Percentiles rank a stretch among this genome's conserved stretches.
These are phyloP conservation scores for Clitocybe nebularis DNA, from an alignment of 1,284 basidiomycete genomes.

Conservation along the genomic window DNA sequence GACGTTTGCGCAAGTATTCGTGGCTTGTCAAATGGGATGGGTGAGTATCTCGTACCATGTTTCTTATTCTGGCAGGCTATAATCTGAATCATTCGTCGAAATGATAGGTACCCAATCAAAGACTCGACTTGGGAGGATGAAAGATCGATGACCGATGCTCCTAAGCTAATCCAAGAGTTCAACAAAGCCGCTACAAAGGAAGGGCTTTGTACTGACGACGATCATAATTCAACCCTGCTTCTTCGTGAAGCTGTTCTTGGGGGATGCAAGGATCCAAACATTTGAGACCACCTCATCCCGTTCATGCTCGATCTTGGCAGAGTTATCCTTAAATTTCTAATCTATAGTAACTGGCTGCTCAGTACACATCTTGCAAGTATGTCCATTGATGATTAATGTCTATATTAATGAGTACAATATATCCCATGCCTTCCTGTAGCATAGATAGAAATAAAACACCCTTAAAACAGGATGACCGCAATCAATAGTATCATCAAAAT, in stretches of 20 bases:
- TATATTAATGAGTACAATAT: not conserved
- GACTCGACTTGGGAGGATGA: constrained; percentile 37
- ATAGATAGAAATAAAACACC: not conserved
- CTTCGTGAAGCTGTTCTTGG: constrained; percentile 28
- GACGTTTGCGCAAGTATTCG: constrained; percentile 14
- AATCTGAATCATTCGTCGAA: constrained; percentile 3
- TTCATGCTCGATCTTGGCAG: too few relatives aligned
- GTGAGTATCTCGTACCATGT: constrained; percentile 18
- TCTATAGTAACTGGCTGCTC: too few relatives aligned
- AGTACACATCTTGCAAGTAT: too few relatives aligned
- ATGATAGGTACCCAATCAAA: constrained; percentile 28
- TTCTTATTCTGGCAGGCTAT: constrained; percentile 1
- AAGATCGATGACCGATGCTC: constrained; percentile 23
- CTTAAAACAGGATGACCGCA: constrained; percentile 54
- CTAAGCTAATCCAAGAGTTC: constrained; percentile 26
- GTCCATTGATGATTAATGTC: not conserved
- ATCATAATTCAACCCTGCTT: constrained; percentile 20
- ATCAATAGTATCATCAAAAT: constrained; percentile 52
- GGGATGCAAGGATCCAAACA: constrained; percentile 23
- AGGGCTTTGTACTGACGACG: constrained; percentile 23
- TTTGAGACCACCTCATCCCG: too few relatives aligned
- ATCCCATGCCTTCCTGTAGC: not conserved
- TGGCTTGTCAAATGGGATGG: constrained; percentile 38
- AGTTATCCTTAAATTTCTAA: too few relatives aligned
- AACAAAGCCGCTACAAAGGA: constrained; percentile 22